phyloP scores from a whole-genome alignment of 805 yeast genomes.

The Teunomyces atbi region DNA sequence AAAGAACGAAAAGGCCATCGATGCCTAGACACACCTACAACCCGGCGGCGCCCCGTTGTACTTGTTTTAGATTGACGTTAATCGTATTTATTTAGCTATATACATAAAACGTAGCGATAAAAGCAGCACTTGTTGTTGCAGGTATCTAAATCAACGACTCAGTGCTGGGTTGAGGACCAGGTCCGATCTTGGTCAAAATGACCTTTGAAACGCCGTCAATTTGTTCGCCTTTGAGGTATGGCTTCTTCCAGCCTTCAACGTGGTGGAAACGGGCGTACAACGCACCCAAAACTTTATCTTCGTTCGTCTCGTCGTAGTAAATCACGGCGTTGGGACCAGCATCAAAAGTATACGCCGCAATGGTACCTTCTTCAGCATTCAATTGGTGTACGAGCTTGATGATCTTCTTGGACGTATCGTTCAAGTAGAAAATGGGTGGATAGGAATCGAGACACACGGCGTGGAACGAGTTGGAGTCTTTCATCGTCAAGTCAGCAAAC shows the following conservation, averaged over 20 bases:
- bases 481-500: conserved; percentile 92
- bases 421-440: conserved; percentile 94
- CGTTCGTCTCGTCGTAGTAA: conserved; percentile 79
- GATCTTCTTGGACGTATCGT: conserved; percentile 80
- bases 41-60: no score
- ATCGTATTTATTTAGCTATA: neutral
- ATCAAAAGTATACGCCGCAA: conserved; percentile 97
- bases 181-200: conserved; percentile 82
- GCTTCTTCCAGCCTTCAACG: conserved; percentile 67
- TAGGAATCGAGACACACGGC: conserved; percentile 94
- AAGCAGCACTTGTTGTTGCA: conserved; percentile 57
- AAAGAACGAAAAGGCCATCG: conserved; percentile 12
- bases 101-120: conserved; percentile 21
- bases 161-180: conserved; percentile 70
- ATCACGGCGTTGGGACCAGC: conserved; percentile 99
- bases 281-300: conserved; percentile 67
- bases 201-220: conserved; percentile 74
- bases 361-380: conserved; percentile 63
- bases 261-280: conserved; percentile 57
- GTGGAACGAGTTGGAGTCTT: conserved; percentile 95
- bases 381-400: conserved; percentile 76
- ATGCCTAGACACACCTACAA: neutral
- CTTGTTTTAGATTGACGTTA: neutral
- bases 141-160: conserved; percentile 46
- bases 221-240: conserved; percentile 9